phyloP scores from a whole-genome alignment of 164 flowering plant species.

The Saururus chinensis region DNA sequence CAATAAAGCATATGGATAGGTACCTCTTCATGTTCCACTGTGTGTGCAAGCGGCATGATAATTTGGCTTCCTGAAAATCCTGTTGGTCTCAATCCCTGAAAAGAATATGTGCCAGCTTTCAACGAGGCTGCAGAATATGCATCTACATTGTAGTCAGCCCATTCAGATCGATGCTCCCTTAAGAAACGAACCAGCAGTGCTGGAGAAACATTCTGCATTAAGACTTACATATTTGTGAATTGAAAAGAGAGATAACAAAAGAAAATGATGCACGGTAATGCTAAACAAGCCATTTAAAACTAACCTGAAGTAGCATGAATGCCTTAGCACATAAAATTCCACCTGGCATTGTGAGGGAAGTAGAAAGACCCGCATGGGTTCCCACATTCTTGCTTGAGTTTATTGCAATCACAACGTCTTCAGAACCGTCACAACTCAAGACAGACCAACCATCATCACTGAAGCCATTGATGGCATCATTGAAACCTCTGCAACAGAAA shows the following conservation, averaged over 20 bases:
- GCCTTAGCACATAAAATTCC: conserved; percentile 93
- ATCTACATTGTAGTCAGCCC: conserved; percentile 91
- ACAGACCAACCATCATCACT: conserved; percentile 88
- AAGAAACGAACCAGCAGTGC: conserved; percentile 76
- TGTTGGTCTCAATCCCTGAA: conserved; percentile 61
- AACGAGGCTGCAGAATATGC: conserved; percentile 73
- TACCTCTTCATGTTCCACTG: conserved; percentile 91
- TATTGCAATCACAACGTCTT: conserved; percentile 66
- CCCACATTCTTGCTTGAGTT: conserved; percentile 53
- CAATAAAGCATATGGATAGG: background rate
- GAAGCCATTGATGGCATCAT: conserved; percentile 88
- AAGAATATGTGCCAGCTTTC: conserved; percentile 54
- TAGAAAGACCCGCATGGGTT: conserved; percentile 23
- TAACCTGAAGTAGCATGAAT: conserved; percentile 88
- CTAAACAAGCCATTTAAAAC: conserved; percentile 10
- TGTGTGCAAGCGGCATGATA: conserved; percentile 86
- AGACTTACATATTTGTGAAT: conserved; percentile 2
- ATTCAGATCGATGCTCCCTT: conserved; percentile 93
- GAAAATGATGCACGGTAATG: background rate
- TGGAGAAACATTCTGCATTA: conserved; percentile 66
- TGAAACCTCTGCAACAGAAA: conserved; percentile 58
- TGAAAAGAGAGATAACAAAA: background rate
- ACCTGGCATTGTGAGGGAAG: conserved; percentile 41
- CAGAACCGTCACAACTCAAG: conserved; percentile 62
- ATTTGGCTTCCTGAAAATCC: conserved; percentile 76